phyloP scores from a whole-genome alignment of 306 rosid species.

The Parietaria judaica region DNA sequence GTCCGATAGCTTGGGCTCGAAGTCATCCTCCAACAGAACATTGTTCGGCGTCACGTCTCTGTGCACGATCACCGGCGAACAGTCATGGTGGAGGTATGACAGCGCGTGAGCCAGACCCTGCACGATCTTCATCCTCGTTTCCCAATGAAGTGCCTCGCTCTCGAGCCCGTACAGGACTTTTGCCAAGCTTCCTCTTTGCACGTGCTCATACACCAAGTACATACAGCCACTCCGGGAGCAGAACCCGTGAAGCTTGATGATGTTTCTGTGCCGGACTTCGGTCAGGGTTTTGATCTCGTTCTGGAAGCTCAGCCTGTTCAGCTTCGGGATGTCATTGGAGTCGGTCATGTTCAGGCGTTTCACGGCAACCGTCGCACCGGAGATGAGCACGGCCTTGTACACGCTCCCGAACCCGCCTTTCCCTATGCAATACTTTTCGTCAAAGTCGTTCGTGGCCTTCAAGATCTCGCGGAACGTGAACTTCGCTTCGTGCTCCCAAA shows the following conservation, averaged over 20 bases:
- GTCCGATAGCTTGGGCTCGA: constrained; percentile 54
- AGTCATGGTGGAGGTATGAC: constrained; percentile 56
- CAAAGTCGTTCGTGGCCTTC: constrained; percentile 47
- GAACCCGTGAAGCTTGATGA: constrained; percentile 57
- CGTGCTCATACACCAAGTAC: constrained; percentile 52
- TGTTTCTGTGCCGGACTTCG: constrained; percentile 55
- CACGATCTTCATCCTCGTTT: constrained; percentile 41
- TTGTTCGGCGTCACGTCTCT: constrained; percentile 55
- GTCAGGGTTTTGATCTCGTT: constrained; percentile 54
- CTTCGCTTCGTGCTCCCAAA: constrained; percentile 44
- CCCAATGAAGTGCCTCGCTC: constrained; percentile 39
- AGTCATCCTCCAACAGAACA: constrained; percentile 42
- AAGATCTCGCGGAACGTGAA: constrained; percentile 48
- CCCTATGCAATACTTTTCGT: constrained; percentile 53
- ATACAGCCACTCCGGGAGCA: constrained; percentile 38
- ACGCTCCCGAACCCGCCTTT: constrained; percentile 72
- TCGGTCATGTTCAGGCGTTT: constrained; percentile 32
- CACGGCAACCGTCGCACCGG: constrained; percentile 48
- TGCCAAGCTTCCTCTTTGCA: constrained; percentile 44
- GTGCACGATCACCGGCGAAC: constrained; percentile 56
- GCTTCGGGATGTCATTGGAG: constrained; percentile 24
- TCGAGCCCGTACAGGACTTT: constrained; percentile 42
- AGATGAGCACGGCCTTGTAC: constrained; percentile 34
- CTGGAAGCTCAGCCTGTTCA: constrained; percentile 38
- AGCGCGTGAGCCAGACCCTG: constrained; percentile 64